phyloP scores from a whole-genome alignment of 345 rosid species.

The Linum tenue region DNA sequence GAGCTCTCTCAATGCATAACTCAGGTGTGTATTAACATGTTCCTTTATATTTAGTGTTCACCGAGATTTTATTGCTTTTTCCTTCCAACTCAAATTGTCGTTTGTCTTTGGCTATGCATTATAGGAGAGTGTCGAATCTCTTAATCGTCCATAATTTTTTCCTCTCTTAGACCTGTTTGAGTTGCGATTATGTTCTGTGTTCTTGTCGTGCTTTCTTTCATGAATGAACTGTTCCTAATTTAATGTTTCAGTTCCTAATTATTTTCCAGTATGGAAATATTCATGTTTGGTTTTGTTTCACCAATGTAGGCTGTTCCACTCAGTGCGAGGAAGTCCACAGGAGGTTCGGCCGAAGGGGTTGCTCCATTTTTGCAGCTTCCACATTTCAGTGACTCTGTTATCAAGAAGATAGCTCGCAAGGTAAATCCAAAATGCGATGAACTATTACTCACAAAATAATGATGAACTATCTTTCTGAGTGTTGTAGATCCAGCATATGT shows the following conservation, averaged over 20 bases:
- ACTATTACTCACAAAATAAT: background rate
- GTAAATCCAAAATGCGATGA: conserved; percentile 18
- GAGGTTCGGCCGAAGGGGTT: conserved; percentile 80
- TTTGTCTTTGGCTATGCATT: background rate
- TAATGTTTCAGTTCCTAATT: too few species aligned
- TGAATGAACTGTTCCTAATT: too few species aligned
- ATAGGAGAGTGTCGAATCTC: background rate
- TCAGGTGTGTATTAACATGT: conserved; percentile 48
- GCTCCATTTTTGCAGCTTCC: conserved; percentile 96
- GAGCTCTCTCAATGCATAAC: conserved; percentile 95
- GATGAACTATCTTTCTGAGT: background rate
- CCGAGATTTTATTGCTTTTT: background rate
- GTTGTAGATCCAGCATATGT: conserved; percentile 7
- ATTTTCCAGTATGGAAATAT: too few species aligned
- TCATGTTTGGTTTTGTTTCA: too few species aligned
- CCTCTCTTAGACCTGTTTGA: background rate
- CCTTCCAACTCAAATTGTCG: background rate
- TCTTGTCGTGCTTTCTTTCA: too few species aligned
- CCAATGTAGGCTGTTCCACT: conserved; percentile 84
- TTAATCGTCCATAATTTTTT: conserved; percentile 4
- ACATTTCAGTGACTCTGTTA: conserved; percentile 64
- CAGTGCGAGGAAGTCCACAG: conserved; percentile 78
- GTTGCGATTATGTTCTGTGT: conserved; percentile 13
- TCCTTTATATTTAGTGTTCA: background rate
- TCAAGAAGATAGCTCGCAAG: conserved; percentile 93